Evolutionary conservation across 352 stramenopile species (phyloP).

Genomic region (Detonula confervacea): DNA sequence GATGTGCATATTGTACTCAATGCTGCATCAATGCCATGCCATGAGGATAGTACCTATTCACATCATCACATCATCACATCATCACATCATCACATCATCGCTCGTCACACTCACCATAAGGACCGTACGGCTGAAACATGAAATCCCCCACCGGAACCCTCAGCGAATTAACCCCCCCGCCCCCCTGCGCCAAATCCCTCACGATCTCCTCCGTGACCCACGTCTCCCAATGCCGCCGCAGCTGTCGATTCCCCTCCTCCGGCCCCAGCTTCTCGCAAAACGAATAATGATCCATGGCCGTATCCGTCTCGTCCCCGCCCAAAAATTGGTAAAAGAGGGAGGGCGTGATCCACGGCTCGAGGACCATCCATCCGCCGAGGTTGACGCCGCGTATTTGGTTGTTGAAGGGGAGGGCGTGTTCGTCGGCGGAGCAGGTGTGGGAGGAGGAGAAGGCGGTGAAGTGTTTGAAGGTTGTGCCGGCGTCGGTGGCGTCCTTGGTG

Average conservation of each 20-base stretch:
- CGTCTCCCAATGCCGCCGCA: slow-evolving; percentile 91
- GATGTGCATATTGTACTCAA: no score
- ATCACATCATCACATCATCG: no score
- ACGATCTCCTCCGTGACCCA: slow-evolving; percentile 95
- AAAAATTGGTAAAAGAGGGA: slow-evolving; percentile 96
- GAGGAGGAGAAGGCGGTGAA: slow-evolving; percentile 73
- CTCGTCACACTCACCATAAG: slow-evolving; percentile 87
- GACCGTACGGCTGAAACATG: slow-evolving; percentile 94
- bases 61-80: no score
- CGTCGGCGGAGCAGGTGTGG: slow-evolving; percentile 73
- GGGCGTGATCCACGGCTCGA: slow-evolving; percentile 96
- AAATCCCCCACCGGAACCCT: slow-evolving; percentile 93
- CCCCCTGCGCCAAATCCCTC: slow-evolving; percentile 85
- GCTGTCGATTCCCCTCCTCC: slow-evolving; percentile 92
- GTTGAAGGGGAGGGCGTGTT: slow-evolving; percentile 76
- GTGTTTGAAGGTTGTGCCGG: slow-evolving; percentile 51
- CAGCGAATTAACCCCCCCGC: slow-evolving; percentile 75
- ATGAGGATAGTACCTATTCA: no score
- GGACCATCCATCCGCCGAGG: slow-evolving; percentile 93
- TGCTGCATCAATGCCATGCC: no score
- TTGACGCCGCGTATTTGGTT: slow-evolving; percentile 90
- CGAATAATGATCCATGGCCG: slow-evolving; percentile 91
- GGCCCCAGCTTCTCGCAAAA: slow-evolving; percentile 89
- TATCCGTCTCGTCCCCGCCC: slow-evolving; percentile 86
- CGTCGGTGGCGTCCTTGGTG: slow-evolving; percentile 10